A percentile compares a stretch with the other conserved stretches of the same genome.
Evolutionary conservation across 345 rosid species (phyloP).

Genomic region (Salix dunnii): DNA sequence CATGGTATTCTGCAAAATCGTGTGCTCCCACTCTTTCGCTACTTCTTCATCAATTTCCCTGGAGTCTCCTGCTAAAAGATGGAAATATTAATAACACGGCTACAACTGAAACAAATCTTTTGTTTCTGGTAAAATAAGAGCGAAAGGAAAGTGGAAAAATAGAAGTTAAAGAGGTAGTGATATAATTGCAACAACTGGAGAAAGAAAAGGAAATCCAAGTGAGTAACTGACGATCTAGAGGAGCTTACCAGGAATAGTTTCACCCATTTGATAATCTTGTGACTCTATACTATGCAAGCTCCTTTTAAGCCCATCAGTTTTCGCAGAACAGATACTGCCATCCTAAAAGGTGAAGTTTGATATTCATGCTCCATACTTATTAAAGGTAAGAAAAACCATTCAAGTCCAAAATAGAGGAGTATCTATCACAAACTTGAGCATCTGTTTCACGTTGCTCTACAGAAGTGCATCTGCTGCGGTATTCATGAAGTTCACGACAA

Average conservation of each 20-base stretch:
- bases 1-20: constrained; percentile 83
- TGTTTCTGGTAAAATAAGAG: not conserved
- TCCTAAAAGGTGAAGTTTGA: constrained; percentile 46
- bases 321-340: constrained; percentile 54
- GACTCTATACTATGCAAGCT: constrained; percentile 79
- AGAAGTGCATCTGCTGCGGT: constrained; percentile 58
- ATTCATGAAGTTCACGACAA: constrained; percentile 83
- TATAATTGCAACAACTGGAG: not conserved
- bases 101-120: constrained; percentile 1
- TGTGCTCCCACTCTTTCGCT: constrained; percentile 96
- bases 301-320: constrained; percentile 83
- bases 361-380: constrained; percentile 5
- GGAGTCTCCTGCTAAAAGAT: constrained; percentile 52
- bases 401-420: constrained; percentile 2
- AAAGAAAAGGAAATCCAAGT: not conserved
- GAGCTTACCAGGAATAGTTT: constrained; percentile 57
- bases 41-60: constrained; percentile 75
- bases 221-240: not conserved
- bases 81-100: constrained; percentile 4
- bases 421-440: constrained; percentile 55
- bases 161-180: not conserved
- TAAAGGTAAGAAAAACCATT: not conserved
- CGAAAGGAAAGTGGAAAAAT: not conserved
- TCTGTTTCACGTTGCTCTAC: constrained; percentile 64
- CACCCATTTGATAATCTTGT: constrained; percentile 74